These are phyloP conservation scores for Penicillium pulvis DNA, from an alignment of 495 filamentous ascomycete species.

Conservation along the genomic window DNA sequence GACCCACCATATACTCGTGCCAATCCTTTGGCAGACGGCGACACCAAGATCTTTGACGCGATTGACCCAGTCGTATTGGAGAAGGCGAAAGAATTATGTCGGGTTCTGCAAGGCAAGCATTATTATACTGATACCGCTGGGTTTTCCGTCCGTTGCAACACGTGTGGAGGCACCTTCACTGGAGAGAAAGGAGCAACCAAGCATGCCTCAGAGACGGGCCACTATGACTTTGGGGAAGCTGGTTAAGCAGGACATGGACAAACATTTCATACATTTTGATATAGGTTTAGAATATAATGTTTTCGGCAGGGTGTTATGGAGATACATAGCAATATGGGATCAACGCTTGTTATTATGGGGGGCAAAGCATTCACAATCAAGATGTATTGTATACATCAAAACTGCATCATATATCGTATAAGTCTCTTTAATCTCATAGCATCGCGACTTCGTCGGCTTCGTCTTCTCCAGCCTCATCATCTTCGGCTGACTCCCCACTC, in stretches of 20 bases:
- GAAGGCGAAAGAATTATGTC: constrained; percentile 72
- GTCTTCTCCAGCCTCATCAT: constrained; percentile 38
- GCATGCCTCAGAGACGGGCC: constrained; percentile 68
- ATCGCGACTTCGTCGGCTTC: constrained; percentile 50
- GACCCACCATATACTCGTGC: constrained; percentile 59
- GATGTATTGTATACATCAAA: constrained; percentile 18
- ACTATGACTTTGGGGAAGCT: constrained; percentile 73
- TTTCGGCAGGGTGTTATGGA: background rate
- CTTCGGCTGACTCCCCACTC: constrained; percentile 42
- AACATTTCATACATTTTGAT: background rate
- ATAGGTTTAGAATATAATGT: background rate
- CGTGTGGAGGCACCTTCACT: constrained; percentile 68
- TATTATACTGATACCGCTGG: constrained; percentile 90
- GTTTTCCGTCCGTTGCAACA: constrained; percentile 81
- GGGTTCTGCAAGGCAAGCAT: constrained; percentile 65
- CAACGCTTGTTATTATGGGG: background rate
- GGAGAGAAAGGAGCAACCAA: constrained; percentile 71
- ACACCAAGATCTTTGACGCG: constrained; percentile 76
- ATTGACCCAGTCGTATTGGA: constrained; percentile 68
- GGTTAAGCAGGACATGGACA: constrained; percentile 19
- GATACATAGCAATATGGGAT: background rate
- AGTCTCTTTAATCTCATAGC: constrained; percentile 32
- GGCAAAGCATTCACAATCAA: background rate
- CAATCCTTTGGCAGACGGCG: constrained; percentile 65
- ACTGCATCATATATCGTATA: constrained; percentile 32